Base-by-base conservation (phyloP, 1,139 yeast species). In the Yamadazyma triangularis region DNA sequence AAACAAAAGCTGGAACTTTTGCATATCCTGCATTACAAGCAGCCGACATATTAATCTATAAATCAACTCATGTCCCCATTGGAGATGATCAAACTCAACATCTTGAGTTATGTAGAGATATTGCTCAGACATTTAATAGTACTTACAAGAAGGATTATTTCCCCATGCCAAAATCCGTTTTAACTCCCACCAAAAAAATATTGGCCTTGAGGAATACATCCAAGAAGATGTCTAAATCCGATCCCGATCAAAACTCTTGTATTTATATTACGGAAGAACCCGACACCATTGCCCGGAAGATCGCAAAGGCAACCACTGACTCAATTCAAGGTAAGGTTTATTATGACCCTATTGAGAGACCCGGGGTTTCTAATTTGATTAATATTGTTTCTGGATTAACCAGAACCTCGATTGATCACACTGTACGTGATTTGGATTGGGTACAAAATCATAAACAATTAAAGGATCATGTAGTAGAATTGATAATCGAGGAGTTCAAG, bases 71-170 rank as follows among this genome's bases (percentile, higher is more conserved):
- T 49, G 96, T 91, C 0, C 98, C 99, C 0, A 97, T 91, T 0
- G 98, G 99, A 2, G 95, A 86, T 38, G 98, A 91, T 51, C 98
- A 93, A 54, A 57, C 79, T 2, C 99, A 93, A 56, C 99, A 91
- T 58, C 60, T 91, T 35, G 99, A 91, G 53, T 66, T 93, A 21
- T 76, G 94, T 6, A 70, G 98, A 34, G 73, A 73, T 31, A 56
- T 91, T 14, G 93, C 95, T 2, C 59, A 70, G 14, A 58, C 73
- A 2, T 88, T 88, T 61, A 91, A 91, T 48, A 63, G 56, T 60
- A 57, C 51, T 51, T 58, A 59, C 40, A 49, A 43, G 33, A 49
- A 36, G 42, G 60, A 39, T 3, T 66, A 56, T 29, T 85, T 88
- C 53, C 78, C 79, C 0, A 37, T 73, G 11, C 97, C 98, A 7